These are phyloP conservation scores for Bassia scoparia DNA, from an alignment of 148 eudicot genomes.

Conservation along the genomic window DNA sequence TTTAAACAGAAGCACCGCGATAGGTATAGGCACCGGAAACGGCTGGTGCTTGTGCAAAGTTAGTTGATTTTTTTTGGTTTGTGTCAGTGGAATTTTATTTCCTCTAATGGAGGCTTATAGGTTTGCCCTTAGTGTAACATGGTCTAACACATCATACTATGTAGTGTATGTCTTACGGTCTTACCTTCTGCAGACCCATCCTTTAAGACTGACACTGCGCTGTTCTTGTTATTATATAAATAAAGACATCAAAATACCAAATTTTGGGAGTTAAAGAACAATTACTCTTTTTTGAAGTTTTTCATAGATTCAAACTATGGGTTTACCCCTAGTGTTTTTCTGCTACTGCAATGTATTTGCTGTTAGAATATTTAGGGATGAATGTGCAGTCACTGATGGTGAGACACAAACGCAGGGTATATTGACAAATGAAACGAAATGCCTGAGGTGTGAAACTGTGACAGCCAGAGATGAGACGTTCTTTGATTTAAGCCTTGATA, in stretches of 20 bases:
- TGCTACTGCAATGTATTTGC: background rate
- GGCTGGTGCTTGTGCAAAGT: background rate
- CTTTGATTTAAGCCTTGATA: constrained; percentile 80
- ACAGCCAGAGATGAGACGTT: constrained; percentile 88
- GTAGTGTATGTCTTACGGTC: background rate
- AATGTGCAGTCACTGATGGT: constrained; percentile 13
- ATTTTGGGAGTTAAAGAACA: background rate
- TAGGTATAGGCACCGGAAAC: no score
- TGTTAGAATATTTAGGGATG: background rate
- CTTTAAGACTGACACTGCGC: background rate
- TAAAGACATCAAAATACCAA: background rate
- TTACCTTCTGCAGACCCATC: background rate
- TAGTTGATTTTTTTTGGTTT: background rate
- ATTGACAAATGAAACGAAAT: constrained; percentile 76
- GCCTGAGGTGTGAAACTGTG: constrained; percentile 83
- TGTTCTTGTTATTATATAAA: background rate
- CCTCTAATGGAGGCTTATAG: background rate
- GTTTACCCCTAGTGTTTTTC: background rate
- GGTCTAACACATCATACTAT: background rate
- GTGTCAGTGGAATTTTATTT: background rate
- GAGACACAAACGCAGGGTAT: constrained; percentile 50
- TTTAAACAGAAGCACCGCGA: no score
- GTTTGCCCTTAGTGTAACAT: background rate
- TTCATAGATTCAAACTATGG: background rate
- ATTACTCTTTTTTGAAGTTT: background rate